Percentiles rank a stretch among this genome's conserved stretches.
These are phyloP conservation scores for Pichia scutulata DNA, from an alignment of 805 yeast genomes.

Conservation along the genomic window DNA sequence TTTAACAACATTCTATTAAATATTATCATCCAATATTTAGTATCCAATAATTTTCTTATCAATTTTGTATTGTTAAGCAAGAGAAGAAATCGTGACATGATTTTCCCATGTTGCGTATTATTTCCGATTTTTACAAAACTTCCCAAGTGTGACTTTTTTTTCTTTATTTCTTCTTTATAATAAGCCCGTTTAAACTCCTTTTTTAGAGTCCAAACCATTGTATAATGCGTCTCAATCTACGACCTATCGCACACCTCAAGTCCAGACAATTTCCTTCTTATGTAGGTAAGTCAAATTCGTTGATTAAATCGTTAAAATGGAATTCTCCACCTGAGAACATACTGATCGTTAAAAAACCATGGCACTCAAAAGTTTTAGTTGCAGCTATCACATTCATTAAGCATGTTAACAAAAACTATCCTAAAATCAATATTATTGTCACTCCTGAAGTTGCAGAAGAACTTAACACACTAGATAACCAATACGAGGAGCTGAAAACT, in stretches of 20 bases:
- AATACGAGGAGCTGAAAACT: not conserved
- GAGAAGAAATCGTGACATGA: too few species aligned
- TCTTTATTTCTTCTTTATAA: too few species aligned
- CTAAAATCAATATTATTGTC: conserved; percentile 69
- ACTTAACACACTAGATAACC: conserved; percentile 22
- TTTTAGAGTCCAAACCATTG: too few species aligned
- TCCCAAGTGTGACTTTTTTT: too few species aligned
- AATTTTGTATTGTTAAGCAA: too few species aligned
- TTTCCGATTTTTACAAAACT: not conserved
- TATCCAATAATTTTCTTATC: too few species aligned
- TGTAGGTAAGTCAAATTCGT: conserved; percentile 48
- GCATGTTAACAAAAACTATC: conserved; percentile 54
- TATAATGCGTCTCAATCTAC: not conserved
- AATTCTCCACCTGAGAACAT: conserved; percentile 65
- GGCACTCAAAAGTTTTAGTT: conserved; percentile 53
- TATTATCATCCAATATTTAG: too few species aligned
- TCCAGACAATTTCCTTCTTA: conserved; percentile 40
- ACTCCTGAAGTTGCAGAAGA: conserved; percentile 71
- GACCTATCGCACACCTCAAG: conserved; percentile 11
- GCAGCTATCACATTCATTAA: conserved; percentile 62
- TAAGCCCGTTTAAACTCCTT: too few species aligned
- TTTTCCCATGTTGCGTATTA: not conserved
- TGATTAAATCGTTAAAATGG: conserved; percentile 63
- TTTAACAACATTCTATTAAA: too few species aligned
- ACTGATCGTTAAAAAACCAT: conserved; percentile 77